Conservation (phyloP, 306 rosid genomes). For the Cucurbita argyrosperma region DNA sequence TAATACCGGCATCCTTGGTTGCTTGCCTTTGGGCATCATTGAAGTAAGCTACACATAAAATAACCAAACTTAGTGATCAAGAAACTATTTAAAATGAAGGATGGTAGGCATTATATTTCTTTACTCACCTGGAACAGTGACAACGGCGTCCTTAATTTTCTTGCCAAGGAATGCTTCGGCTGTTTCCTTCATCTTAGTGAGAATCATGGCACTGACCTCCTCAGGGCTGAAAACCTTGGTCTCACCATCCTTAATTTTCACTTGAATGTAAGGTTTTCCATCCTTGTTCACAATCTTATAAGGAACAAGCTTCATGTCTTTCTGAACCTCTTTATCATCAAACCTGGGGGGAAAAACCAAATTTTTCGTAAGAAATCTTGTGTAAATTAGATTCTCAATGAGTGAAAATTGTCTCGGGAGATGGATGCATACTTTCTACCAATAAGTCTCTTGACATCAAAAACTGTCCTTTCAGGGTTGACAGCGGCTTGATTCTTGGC, state of each 20-base stretch:
- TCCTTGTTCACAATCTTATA: constrained; percentile 92
- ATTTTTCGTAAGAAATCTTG: not conserved
- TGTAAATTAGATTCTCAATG: not conserved
- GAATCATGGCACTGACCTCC: constrained; percentile 86
- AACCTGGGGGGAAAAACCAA: constrained; percentile 33
- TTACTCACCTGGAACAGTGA: constrained; percentile 78
- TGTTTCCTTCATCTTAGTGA: constrained; percentile 90
- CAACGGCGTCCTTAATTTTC: constrained; percentile 79
- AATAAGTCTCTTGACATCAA: constrained; percentile 93
- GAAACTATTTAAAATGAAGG: not conserved
- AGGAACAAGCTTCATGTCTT: constrained; percentile 76
- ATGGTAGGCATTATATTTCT: not conserved
- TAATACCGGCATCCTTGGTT: constrained; percentile 96
- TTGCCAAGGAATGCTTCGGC: constrained; percentile 96
- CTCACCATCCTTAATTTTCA: constrained; percentile 74
- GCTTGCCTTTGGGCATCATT: constrained; percentile 99
- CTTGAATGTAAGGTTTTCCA: constrained; percentile 93
- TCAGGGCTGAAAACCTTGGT: constrained; percentile 96
- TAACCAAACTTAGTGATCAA: not conserved
- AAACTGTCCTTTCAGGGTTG: constrained; percentile 83
- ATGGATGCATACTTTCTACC: constrained; percentile 62
- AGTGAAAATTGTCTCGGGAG: not conserved
- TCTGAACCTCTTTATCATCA: constrained; percentile 82
- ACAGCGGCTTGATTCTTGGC: constrained; percentile 99
- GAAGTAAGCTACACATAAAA: constrained; percentile 61